Conservation (phyloP, 805 yeast genomes). For the Candida patagonica region DNA sequence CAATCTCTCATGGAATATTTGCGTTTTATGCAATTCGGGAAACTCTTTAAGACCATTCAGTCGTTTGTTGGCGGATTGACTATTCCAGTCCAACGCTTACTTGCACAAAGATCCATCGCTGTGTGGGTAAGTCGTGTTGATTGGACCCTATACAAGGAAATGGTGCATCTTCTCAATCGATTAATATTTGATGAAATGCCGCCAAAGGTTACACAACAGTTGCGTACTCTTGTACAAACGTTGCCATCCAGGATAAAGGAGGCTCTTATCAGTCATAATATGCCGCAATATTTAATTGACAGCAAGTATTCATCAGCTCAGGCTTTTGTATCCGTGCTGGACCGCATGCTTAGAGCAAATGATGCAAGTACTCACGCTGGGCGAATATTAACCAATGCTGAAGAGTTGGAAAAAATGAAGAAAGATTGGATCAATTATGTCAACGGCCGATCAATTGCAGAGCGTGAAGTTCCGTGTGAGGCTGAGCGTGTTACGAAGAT, state of each 20-base stretch:
- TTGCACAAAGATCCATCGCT: constrained; percentile 38
- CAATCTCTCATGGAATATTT: constrained; percentile 54
- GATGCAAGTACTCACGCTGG: constrained; percentile 45
- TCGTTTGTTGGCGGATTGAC: constrained; percentile 51
- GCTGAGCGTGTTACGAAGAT: constrained; percentile 19
- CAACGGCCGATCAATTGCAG: constrained; percentile 37
- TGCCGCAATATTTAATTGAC: constrained; percentile 43
- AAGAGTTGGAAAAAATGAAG: constrained; percentile 42
- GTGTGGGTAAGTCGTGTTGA: constrained; percentile 69
- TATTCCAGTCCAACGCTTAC: constrained; percentile 51
- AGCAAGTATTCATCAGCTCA: constrained; percentile 47
- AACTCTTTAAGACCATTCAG: constrained; percentile 43
- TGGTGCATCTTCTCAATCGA: constrained; percentile 52
- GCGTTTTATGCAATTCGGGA: constrained; percentile 57
- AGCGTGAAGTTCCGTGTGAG: constrained; percentile 44
- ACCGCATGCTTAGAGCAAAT: constrained; percentile 45
- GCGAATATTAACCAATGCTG: constrained; percentile 34
- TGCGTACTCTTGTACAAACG: constrained; percentile 43
- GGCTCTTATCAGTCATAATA: constrained; percentile 15
- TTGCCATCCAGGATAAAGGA: constrained; percentile 34
- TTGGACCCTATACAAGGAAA: constrained; percentile 44
- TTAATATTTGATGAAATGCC: constrained; percentile 53
- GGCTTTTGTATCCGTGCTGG: constrained; percentile 43
- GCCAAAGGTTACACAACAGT: constrained; percentile 40
- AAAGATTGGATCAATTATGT: constrained; percentile 48